Evolutionary conservation across 257 asterid species (phyloP), one percentile per base, ranked within the genome.

Genomic region (Solanum piurae): DNA sequence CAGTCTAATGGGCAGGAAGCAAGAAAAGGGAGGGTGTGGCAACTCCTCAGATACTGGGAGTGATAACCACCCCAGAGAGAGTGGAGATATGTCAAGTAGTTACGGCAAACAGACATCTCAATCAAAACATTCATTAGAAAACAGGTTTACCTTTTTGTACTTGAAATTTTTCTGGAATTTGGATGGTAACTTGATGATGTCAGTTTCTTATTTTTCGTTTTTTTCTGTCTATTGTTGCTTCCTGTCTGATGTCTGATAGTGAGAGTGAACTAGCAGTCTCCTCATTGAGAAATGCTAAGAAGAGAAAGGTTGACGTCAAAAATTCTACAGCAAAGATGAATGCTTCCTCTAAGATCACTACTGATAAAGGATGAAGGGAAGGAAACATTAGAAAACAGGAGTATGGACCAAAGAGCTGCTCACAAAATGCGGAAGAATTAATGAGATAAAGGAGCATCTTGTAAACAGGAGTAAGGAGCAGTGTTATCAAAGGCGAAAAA

Each of bases 361-460:
- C 91, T 93, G 93, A 92, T 93, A 95, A 94, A 91, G 93, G 92
- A 91, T 87, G 99, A 94, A 89, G 93, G 93, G 42, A 94, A 94
- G 88, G 98, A 94, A 88, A 87, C 94, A 62, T 87, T 93, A 58
- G 95, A 91, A 91, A 94, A 86, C 89, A 93, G 90, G 93, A 93
- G 92, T 88, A 92, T 89, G 88, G 94, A 92, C 84, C 94, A 91
- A 93, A 94, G 96, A 90, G 94, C 92, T 84, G 92, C 91, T 88
- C 99, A 92, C 88, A 97, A 94, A 87, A 89, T 93, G 93, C 90
- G 90, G 96, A 96, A 93, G 93, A 52, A 16, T 52, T 52, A 91
- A 91, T 88, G 99, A 93, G 88, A 94, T 93, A 64, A 96, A 94
- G 90, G 98, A 94, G 87, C 87, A 92, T 60, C 87, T 95, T 60